phyloP scores from a whole-genome alignment of 2,329 filamentous ascomycete species.

The Calonectria multiphialidica region DNA sequence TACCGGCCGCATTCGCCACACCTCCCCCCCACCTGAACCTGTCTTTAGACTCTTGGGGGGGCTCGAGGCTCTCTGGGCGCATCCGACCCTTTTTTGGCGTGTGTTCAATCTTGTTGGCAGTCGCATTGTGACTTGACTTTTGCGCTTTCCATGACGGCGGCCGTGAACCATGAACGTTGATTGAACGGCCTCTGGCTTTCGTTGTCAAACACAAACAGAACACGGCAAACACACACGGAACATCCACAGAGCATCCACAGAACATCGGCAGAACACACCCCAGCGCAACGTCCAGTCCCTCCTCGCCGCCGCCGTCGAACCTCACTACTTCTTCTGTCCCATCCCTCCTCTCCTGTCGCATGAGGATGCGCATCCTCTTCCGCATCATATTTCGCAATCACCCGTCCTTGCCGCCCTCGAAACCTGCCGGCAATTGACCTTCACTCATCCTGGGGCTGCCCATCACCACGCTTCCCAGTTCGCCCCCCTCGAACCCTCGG shows the following conservation, averaged over 20 bases:
- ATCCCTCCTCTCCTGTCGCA: slow-evolving; percentile 2
- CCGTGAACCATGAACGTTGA: not conserved
- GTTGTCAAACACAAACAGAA: not conserved
- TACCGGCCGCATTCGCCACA: slow-evolving; percentile 6
- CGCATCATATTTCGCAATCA: not conserved
- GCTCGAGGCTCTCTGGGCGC: not conserved
- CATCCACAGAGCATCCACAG: not conserved
- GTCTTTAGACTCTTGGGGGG: not conserved
- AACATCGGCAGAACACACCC: not conserved
- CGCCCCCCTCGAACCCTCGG: not conserved
- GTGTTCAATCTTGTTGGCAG: slow-evolving; percentile 1
- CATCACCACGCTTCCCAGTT: not conserved
- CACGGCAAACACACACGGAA: not conserved
- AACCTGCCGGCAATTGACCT: not conserved
- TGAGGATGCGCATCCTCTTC: slow-evolving; percentile 1
- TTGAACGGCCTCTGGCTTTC: not conserved
- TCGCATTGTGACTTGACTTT: slow-evolving; percentile 4
- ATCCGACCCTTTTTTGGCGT: not conserved
- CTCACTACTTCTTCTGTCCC: not conserved
- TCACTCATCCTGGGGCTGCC: not conserved
- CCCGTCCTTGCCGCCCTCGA: not conserved
- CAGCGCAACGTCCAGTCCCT: not conserved
- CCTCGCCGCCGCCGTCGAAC: not conserved
- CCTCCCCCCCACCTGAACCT: slow-evolving; percentile 9
- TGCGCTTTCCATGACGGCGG: not conserved